Percentiles rank a stretch among this genome's conserved stretches.
Evolutionary conservation across 805 yeast genomes (phyloP).

Genomic region (Saccharomycopsis microspora): DNA sequence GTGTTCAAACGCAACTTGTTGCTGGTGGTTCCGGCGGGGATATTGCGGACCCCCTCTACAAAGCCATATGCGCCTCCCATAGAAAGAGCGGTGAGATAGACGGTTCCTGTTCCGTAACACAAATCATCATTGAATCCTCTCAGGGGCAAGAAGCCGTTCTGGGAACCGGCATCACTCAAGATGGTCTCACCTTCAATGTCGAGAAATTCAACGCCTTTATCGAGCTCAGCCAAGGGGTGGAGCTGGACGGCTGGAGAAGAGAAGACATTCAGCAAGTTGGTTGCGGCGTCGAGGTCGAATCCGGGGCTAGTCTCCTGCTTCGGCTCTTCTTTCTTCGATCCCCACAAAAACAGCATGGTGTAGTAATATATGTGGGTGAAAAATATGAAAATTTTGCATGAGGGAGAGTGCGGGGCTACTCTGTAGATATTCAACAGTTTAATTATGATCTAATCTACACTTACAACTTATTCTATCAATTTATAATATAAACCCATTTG

Average conservation of each 20-base stretch:
- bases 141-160: conserved; percentile 77
- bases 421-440: no score
- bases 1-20: conserved; percentile 81
- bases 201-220: conserved; percentile 78
- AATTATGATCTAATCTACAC: no score
- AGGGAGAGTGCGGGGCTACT: no score
- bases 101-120: conserved; percentile 96
- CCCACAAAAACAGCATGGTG: conserved; percentile 17
- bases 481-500: no score
- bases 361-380: not conserved
- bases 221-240: conserved; percentile 90
- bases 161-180: conserved; percentile 72
- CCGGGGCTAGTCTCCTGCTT: conserved; percentile 24
- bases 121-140: conserved; percentile 97
- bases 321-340: conserved; percentile 6
- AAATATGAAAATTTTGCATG: not conserved
- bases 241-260: conserved; percentile 40
- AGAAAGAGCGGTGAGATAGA: conserved; percentile 78
- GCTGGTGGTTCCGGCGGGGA: conserved; percentile 60
- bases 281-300: conserved; percentile 53
- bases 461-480: no score
- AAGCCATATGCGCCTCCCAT: conserved; percentile 85
- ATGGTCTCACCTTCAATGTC: conserved; percentile 81
- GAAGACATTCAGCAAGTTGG: conserved; percentile 53
- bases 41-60: conserved; percentile 69